Evolutionary conservation across 306 rosid genomes (phyloP).

Genomic region (Boehmeria nivea): DNA sequence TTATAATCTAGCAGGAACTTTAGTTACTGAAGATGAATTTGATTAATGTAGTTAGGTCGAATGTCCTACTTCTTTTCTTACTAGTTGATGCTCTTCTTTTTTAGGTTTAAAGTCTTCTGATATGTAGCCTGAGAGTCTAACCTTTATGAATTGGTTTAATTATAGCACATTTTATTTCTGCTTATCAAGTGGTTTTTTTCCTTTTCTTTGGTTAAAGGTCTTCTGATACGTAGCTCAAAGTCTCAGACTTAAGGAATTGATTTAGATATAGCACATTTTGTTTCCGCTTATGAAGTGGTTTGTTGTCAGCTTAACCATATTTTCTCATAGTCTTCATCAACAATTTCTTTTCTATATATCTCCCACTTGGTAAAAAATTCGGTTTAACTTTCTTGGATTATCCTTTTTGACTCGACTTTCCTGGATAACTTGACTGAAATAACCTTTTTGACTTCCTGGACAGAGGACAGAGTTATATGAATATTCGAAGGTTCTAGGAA

Average conservation of each 20-base stretch:
- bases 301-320: no score
- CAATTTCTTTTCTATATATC: no score
- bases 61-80: not conserved
- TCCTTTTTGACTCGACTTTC: not conserved
- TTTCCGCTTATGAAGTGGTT: no score
- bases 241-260: no score
- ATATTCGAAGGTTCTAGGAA: conserved; percentile 87
- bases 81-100: not conserved
- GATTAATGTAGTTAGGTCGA: not conserved
- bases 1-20: conserved; percentile 1
- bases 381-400: not conserved
- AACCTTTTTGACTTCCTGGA: conserved; percentile 29
- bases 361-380: not conserved
- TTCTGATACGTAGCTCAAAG: no score
- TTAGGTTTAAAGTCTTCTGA: not conserved
- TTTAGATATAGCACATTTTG: no score
- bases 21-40: not conserved
- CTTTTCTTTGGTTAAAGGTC: no score
- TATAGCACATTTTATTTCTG: no score
- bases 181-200: no score
- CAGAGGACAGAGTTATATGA: conserved; percentile 94
- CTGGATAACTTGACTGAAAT: conserved; percentile 4
- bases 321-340: no score
- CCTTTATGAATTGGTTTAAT: no score
- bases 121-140: no score